phyloP scores from a whole-genome alignment of 73 alveolate species.

The Paramecium biaurelia region DNA sequence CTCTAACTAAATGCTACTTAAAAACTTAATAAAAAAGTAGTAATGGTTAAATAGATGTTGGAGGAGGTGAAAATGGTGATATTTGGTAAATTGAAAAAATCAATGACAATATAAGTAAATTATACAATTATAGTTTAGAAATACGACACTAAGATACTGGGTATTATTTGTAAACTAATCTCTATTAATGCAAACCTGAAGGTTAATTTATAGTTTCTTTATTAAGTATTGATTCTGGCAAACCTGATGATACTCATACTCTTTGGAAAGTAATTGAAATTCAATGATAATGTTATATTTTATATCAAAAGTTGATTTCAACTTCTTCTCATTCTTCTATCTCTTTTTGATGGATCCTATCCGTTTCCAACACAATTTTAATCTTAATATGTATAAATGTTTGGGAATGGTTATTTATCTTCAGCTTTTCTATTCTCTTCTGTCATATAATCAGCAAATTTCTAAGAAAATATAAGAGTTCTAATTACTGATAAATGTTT shows the following conservation, averaged over 20 bases:
- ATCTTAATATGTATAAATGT: constrained; percentile 8
- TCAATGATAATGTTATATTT: neutral
- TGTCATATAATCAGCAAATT: constrained; percentile 10
- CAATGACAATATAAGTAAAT: neutral
- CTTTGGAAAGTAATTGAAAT: neutral
- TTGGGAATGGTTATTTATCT: constrained; percentile 41
- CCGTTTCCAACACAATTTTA: constrained; percentile 46
- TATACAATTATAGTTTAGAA: neutral
- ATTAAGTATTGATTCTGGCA: neutral
- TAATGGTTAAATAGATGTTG: neutral
- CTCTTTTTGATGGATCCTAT: constrained; percentile 50
- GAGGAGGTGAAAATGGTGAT: neutral
- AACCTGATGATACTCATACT: neutral
- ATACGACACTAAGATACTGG: neutral
- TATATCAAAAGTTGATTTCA: neutral
- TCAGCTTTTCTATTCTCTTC: constrained; percentile 23
- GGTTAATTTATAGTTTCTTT: neutral
- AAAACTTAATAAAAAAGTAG: neutral
- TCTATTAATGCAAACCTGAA: neutral
- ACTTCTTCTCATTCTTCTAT: constrained; percentile 38
- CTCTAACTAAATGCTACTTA: neutral
- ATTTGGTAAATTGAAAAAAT: neutral
- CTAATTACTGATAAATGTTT: neutral
- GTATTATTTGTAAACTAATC: neutral
- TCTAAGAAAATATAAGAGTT: neutral